A percentile compares a stretch with the other conserved stretches of the same genome.
These are phyloP conservation scores for Viridothelium virens DNA, from an alignment of 495 filamentous ascomycete genomes.

Conservation along the genomic window DNA sequence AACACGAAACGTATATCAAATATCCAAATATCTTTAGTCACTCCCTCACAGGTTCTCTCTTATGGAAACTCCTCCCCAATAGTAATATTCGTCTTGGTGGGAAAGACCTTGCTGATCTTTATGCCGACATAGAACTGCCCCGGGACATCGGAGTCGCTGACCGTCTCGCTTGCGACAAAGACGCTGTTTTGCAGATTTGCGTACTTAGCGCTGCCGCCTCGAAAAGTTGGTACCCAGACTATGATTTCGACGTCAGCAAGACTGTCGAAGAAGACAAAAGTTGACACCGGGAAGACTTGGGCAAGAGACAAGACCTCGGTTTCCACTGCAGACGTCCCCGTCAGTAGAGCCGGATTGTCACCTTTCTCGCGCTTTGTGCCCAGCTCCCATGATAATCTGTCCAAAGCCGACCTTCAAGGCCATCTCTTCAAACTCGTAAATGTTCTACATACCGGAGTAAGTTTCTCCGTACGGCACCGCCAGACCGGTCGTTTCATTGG, in stretches of 20 bases:
- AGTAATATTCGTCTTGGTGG: conserved; percentile 19
- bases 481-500: neutral
- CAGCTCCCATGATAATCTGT: too few relatives aligned
- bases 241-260: neutral
- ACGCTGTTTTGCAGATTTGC: conserved; percentile 21
- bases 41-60: neutral
- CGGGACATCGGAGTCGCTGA: conserved; percentile 14
- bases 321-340: too few relatives aligned
- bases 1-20: too few relatives aligned
- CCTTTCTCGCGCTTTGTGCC: too few relatives aligned
- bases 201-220: conserved; percentile 19
- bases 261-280: too few relatives aligned
- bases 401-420: too few relatives aligned
- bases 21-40: neutral
- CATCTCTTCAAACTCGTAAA: neutral
- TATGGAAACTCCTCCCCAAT: conserved; percentile 22
- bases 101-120: conserved; percentile 14
- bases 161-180: conserved; percentile 20
- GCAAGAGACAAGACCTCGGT: too few relatives aligned
- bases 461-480: conserved; percentile 16
- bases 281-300: too few relatives aligned
- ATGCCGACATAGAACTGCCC: conserved; percentile 5
- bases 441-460: conserved; percentile 15
- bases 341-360: too few relatives aligned
- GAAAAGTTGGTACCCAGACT: conserved; percentile 19